These are phyloP conservation scores for Phalaenopsis aphrodite DNA, from an alignment of 106 monocot genomes.

Conservation along the genomic window DNA sequence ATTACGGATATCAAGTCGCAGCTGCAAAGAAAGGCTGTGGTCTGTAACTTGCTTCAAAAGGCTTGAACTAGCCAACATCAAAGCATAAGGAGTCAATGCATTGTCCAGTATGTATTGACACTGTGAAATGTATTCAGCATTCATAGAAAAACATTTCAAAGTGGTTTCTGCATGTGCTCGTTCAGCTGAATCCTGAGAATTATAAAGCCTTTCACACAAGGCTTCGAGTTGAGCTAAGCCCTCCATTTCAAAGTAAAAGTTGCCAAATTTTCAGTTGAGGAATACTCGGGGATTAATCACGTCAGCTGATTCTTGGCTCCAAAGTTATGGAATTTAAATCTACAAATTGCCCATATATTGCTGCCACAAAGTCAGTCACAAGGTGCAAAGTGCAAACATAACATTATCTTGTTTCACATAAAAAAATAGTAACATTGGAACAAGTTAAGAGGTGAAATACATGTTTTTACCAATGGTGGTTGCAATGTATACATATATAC, in stretches of 20 bases:
- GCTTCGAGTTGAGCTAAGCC: constrained; percentile 96
- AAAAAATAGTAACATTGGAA: constrained; percentile 24
- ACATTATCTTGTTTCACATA: constrained; percentile 24
- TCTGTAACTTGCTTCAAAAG: constrained; percentile 98
- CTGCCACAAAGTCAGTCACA: constrained; percentile 41
- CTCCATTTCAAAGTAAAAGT: constrained; percentile 52
- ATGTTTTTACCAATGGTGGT: constrained; percentile 33
- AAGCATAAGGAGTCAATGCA: constrained; percentile 94
- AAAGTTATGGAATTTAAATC: constrained; percentile 27
- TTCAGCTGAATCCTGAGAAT: constrained; percentile 90
- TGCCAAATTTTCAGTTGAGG: constrained; percentile 42
- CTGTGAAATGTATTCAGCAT: constrained; percentile 89
- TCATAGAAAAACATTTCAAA: constrained; percentile 94
- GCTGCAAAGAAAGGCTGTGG: constrained; percentile 82
- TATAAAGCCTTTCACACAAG: constrained; percentile 96
- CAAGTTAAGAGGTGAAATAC: constrained; percentile 35
- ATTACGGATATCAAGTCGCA: constrained; percentile 99
- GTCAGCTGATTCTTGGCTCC: constrained; percentile 33
- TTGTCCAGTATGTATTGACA: constrained; percentile 99
- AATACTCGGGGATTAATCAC: constrained; percentile 37
- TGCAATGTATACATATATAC: constrained; percentile 54
- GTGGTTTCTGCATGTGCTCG: constrained; percentile 87
- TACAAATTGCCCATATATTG: constrained; percentile 25
- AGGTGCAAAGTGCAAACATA: constrained; percentile 12
- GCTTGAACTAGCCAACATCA: constrained; percentile 98